phyloP scores from a whole-genome alignment of 176 grass and related monocot species.

The Puya raimondii region DNA sequence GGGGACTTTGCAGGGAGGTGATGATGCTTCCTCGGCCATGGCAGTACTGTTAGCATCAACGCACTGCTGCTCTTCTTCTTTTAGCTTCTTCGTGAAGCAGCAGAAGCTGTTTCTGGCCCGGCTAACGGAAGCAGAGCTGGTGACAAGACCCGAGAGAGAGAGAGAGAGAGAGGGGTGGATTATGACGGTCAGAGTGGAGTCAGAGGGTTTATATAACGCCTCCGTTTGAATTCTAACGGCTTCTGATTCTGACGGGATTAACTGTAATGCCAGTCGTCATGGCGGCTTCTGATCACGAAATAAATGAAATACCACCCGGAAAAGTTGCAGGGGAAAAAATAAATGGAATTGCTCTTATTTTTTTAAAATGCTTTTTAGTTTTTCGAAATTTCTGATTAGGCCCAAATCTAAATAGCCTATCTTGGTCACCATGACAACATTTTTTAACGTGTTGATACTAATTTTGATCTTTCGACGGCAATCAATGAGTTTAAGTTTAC shows the following conservation, averaged over 20 bases:
- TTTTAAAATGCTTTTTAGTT: no score
- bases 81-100: not conserved
- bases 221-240: not conserved
- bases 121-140: not conserved
- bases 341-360: not conserved
- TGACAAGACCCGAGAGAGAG: not conserved
- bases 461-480: no score
- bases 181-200: not conserved
- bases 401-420: no score
- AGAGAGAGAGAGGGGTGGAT: not conserved
- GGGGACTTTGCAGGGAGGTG: constrained; percentile 46
- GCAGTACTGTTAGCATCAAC: not conserved
- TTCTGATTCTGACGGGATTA: constrained; percentile 6
- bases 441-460: no score
- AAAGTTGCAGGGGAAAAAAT: not conserved
- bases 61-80: not conserved
- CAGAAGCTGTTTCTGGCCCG: not conserved
- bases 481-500: no score
- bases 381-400: no score
- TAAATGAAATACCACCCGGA: not conserved
- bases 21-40: constrained; percentile 13
- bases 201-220: constrained; percentile 3
- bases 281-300: not conserved
- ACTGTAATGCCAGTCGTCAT: not conserved
- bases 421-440: no score